Conservation (phyloP, 805 yeast genomes). For the Saccharomycopsis fermentans region DNA sequence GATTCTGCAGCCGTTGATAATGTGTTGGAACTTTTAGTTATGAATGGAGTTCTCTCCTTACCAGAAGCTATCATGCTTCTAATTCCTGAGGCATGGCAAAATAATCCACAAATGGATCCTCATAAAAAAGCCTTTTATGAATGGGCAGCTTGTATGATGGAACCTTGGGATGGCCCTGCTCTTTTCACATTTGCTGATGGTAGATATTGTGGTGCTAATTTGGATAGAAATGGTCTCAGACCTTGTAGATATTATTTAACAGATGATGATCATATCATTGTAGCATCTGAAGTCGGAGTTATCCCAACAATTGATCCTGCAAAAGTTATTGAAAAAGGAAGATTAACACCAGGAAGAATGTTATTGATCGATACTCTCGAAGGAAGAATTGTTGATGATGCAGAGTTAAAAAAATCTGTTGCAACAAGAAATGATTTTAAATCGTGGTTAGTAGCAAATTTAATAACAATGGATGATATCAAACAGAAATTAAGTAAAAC, state of each 20-base stretch:
- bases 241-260: slow-evolving; percentile 97
- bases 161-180: slow-evolving; percentile 99
- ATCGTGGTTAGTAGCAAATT: slow-evolving; percentile 82
- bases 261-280: slow-evolving; percentile 87
- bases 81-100: slow-evolving; percentile 98
- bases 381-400: slow-evolving; percentile 89
- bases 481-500: slow-evolving; percentile 43
- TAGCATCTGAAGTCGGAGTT: slow-evolving; percentile 98
- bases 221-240: slow-evolving; percentile 94
- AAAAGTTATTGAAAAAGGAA: slow-evolving; percentile 78
- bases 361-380: slow-evolving; percentile 86
- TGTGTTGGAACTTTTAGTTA: slow-evolving; percentile 81
- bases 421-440: slow-evolving; percentile 83
- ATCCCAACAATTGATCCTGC: slow-evolving; percentile 72
- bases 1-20: slow-evolving; percentile 98
- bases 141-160: slow-evolving; percentile 99
- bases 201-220: slow-evolving; percentile 95
- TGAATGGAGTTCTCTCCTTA: slow-evolving; percentile 81
- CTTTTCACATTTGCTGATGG: slow-evolving; percentile 94
- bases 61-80: slow-evolving; percentile 97
- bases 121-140: slow-evolving; percentile 91
- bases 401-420: slow-evolving; percentile 71
- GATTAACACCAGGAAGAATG: slow-evolving; percentile 95
- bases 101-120: slow-evolving; percentile 77
- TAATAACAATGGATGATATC: slow-evolving; percentile 76